phyloP scores from a whole-genome alignment of 176 grass and related monocot species.

The Canna indica region DNA sequence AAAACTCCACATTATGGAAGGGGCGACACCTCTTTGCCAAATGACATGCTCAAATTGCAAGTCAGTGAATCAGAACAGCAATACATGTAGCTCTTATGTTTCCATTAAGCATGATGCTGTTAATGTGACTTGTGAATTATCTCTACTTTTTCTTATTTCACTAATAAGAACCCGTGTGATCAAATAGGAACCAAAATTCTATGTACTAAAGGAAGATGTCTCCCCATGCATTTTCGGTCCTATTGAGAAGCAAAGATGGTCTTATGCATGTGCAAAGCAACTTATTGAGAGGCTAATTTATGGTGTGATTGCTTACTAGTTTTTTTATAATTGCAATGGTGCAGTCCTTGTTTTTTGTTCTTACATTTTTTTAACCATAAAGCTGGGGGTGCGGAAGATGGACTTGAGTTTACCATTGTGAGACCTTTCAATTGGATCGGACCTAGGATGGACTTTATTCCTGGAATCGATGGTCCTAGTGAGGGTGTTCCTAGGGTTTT shows the following conservation, averaged over 20 bases:
- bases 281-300: constrained; percentile 97
- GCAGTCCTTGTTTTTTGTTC: constrained; percentile 13
- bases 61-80: constrained; percentile 32
- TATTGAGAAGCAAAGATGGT: constrained; percentile 89
- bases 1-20: constrained; percentile 37
- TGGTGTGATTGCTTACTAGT: constrained; percentile 29
- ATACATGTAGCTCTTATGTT: constrained; percentile 17
- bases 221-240: constrained; percentile 90
- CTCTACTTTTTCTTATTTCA: neutral
- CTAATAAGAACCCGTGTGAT: neutral
- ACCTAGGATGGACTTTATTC: constrained; percentile 98
- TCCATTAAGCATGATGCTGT: constrained; percentile 23
- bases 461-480: constrained; percentile 90
- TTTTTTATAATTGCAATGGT: neutral
- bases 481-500: constrained; percentile 93
- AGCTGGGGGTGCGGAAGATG: constrained; percentile 92
- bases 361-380: constrained; percentile 7
- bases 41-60: constrained; percentile 9
- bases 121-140: neutral
- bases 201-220: constrained; percentile 85
- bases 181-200: constrained; percentile 71
- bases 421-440: constrained; percentile 99
- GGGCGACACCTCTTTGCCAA: no score
- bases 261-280: constrained; percentile 90
- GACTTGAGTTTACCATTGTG: constrained; percentile 86